These are phyloP conservation scores for Letharia columbiana DNA, from an alignment of 495 filamentous ascomycete species.

Conservation along the genomic window DNA sequence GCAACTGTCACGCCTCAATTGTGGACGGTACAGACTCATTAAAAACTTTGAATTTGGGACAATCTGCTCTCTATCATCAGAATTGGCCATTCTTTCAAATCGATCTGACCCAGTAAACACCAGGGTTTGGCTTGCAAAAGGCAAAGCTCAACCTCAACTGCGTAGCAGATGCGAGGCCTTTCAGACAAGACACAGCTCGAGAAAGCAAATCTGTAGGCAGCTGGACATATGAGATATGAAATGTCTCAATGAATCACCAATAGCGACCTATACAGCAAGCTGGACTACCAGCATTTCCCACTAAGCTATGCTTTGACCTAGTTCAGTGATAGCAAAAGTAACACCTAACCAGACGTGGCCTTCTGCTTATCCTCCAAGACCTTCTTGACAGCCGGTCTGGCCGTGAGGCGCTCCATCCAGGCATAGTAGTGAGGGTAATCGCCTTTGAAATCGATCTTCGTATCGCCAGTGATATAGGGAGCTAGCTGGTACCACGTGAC, in stretches of 20 bases:
- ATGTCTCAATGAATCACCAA: neutral
- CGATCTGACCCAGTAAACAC: neutral
- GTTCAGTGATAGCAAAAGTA: neutral
- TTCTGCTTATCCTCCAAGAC: constrained; percentile 32
- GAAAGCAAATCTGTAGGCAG: neutral
- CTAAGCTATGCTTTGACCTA: neutral
- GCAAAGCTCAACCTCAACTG: neutral
- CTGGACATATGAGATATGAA: neutral
- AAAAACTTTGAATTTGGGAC: no score
- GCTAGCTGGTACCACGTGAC: constrained; percentile 41
- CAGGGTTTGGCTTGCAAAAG: neutral
- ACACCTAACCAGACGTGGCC: neutral
- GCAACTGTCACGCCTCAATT: no score
- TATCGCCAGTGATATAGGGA: constrained; percentile 19
- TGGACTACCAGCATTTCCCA: neutral
- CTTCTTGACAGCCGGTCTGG: constrained; percentile 36
- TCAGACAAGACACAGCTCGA: neutral
- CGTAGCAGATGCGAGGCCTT: neutral
- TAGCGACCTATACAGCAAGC: neutral
- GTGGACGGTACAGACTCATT: neutral
- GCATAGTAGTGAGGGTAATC: constrained; percentile 35
- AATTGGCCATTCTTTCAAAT: neutral
- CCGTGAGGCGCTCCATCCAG: constrained; percentile 39
- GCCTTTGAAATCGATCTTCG: constrained; percentile 27
- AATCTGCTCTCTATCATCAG: neutral